Base-by-base conservation (phyloP, 441 rosid species). In the Croton laevigatus region DNA sequence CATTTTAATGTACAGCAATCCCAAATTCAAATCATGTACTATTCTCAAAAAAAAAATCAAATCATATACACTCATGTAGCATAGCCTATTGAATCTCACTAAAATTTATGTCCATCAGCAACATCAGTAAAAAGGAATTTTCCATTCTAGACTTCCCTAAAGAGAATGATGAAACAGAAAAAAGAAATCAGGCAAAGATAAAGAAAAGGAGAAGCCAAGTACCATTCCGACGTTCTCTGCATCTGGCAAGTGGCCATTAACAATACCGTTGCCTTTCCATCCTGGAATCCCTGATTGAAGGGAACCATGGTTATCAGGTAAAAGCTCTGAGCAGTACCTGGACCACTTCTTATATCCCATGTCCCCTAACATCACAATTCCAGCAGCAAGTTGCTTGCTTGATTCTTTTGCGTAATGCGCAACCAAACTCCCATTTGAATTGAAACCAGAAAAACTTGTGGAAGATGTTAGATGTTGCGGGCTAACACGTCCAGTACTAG, bases 351-450 rank as follows among this genome's bases (percentile, higher is more conserved):
- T 90, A 82, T 85, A 89, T 66, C 98, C 95, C 76, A 75, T 82
- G 84, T 87, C 97, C 57, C 98, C 97, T 22, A 91, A 79, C 48
- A 77, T 86, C 79, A 75, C 89, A 62, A 94, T 89, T 75, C 96
- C 97, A 72, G 93, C 73, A 67, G 97, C 97, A 36, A 94, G 85
- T 70, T 91, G 97, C 81, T 85, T 94, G 78, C 98, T 87, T 5
- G 98, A 90, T 74, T 90, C 96, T 80, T 80, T 94, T 62, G 98
- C 98, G 78, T 86, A 85, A 42, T 86, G 91, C 16, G 93, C 88
- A 69, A 90, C 89, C 68, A 78, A 67, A 76, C 85, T 84, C 38
- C 91, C 85, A 62, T 84, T 86, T 62, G 96, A 81, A 75, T 81
- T 51, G 71, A 69, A 71, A 52, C 85, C 81, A 75, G 84, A 71